Base-by-base conservation (phyloP, 768 basidiomycete species). In the Baorangia bicolor region DNA sequence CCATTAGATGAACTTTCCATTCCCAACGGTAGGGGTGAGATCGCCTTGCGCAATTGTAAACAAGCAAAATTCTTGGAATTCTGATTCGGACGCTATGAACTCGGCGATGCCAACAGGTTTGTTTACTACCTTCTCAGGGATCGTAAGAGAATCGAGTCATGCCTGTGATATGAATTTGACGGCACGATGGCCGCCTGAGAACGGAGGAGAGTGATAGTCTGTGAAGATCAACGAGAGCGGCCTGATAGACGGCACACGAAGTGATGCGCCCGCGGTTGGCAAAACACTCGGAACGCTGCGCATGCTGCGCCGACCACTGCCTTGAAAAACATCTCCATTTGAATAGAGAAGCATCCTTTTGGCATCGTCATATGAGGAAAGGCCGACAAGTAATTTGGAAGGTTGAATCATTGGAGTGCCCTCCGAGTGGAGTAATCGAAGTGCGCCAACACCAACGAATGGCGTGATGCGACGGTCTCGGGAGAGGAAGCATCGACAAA, bases 251-350 rank as follows among this genome's bases (percentile, higher is more conserved):
- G 5, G 25, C 14, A 34, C 28, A 11, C n/a, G 8, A 31, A 18
- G 34, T 30, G n/a, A 27, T 27, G 56, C 45, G 27, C n/a, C 40
- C 28, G 20, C 23, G 10, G 35, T 28, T 23, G 21, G 30, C 11
- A 30, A 13, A 4, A 34, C 25, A 3, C 4, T 33, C 12, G 4
- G 30, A n/a, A 37, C 34, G 12, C 38, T 23, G 35, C 14, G 21
- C 35, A 25, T 43, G 31, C 41, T 57, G 40, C 35, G 40, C 41
- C 4, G 7, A 27, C 16, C 57, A 59, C 57, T 4, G 57, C 47
- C 25, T 33, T 25, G 30, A 8, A 4, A 27, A 28, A n/a, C 6
- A 27, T 18, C 25, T 18, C 37, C 45, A 13, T 14, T 27, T 48
- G 28, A 41, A 21, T 14, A 30, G 31, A 57, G 49, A 5, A 4